Evolutionary conservation across 2,329 filamentous ascomycete species (phyloP).

Genomic region (Hypoxylon sp.): DNA sequence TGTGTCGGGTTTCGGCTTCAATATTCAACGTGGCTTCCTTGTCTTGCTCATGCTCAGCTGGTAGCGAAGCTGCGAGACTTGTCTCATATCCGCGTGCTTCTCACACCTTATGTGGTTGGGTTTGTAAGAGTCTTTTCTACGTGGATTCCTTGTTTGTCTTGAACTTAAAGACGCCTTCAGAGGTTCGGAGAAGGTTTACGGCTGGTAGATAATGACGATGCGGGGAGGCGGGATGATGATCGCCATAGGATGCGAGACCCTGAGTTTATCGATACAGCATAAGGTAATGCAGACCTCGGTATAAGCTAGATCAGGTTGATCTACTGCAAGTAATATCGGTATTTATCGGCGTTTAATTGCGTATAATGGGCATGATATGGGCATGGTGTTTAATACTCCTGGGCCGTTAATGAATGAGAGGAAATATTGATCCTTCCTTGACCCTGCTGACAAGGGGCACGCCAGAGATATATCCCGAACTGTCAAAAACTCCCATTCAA

Average conservation of each 20-base stretch:
- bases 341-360: slow-evolving; percentile 36
- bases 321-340: slow-evolving; percentile 34
- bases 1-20: slow-evolving; percentile 13
- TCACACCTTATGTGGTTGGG: slow-evolving; percentile 31
- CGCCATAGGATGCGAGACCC: slow-evolving; percentile 27
- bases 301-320: slow-evolving; percentile 12
- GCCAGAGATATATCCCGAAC: slow-evolving; percentile 22
- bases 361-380: slow-evolving; percentile 1
- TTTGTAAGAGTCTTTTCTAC: slow-evolving; percentile 8
- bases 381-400: slow-evolving; percentile 9
- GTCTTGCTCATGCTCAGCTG: slow-evolving; percentile 10
- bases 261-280: slow-evolving; percentile 2
- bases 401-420: slow-evolving; percentile 9
- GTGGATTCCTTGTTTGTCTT: slow-evolving; percentile 9
- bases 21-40: slow-evolving; percentile 35
- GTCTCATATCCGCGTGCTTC: slow-evolving; percentile 37
- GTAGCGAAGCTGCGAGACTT: slow-evolving; percentile 32
- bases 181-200: neutral
- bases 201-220: slow-evolving; percentile 15
- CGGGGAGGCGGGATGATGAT: slow-evolving; percentile 21
- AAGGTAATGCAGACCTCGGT: slow-evolving; percentile 11
- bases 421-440: slow-evolving; percentile 20
- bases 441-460: slow-evolving; percentile 27
- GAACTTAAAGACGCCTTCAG: neutral
- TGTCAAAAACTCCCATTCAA: slow-evolving; percentile 25